These are phyloP conservation scores for Cutaneotrichosporon sp. DNA, from an alignment of 1,284 basidiomycete species.

Conservation along the genomic window DNA sequence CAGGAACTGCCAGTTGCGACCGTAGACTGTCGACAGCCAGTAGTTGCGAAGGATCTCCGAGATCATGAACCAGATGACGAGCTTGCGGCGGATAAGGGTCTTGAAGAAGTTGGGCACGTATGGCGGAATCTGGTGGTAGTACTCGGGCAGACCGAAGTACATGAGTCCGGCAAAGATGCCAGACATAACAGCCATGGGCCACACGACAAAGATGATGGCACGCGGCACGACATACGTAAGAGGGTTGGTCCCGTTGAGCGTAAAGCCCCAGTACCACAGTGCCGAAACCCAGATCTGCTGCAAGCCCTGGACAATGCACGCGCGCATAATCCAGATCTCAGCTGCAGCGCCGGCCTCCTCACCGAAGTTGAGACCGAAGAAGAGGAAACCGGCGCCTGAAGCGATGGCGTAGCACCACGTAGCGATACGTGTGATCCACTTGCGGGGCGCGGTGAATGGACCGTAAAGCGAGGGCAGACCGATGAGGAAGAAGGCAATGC, in stretches of 20 bases:
- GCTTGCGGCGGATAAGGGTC: slow-evolving; percentile 79
- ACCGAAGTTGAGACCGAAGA: slow-evolving; percentile 92
- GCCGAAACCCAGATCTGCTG: slow-evolving; percentile 89
- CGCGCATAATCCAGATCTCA: slow-evolving; percentile 82
- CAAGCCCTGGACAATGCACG: slow-evolving; percentile 84
- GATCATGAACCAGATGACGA: slow-evolving; percentile 87
- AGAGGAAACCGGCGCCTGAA: slow-evolving; percentile 80
- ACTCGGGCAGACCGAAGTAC: slow-evolving; percentile 72
- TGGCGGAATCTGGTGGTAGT: slow-evolving; percentile 62
- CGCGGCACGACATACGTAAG: slow-evolving; percentile 37
- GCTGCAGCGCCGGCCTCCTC: slow-evolving; percentile 91
- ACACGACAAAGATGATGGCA: slow-evolving; percentile 64
- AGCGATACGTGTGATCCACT: slow-evolving; percentile 65
- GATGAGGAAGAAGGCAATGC: slow-evolving; percentile 80
- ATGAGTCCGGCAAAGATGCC: slow-evolving; percentile 73
- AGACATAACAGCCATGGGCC: slow-evolving; percentile 71
- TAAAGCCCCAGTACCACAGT: slow-evolving; percentile 89
- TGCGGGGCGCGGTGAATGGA: slow-evolving; percentile 60
- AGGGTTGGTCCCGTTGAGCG: slow-evolving; percentile 56
- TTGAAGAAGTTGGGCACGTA: slow-evolving; percentile 85
- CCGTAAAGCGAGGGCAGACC: slow-evolving; percentile 71
- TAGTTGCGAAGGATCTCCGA: slow-evolving; percentile 84
- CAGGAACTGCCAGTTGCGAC: slow-evolving; percentile 87
- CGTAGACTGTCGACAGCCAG: slow-evolving; percentile 78
- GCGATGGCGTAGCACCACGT: slow-evolving; percentile 83